Evolutionary conservation across 768 basidiomycete species (phyloP).

Genomic region (Pluteus cervinus): DNA sequence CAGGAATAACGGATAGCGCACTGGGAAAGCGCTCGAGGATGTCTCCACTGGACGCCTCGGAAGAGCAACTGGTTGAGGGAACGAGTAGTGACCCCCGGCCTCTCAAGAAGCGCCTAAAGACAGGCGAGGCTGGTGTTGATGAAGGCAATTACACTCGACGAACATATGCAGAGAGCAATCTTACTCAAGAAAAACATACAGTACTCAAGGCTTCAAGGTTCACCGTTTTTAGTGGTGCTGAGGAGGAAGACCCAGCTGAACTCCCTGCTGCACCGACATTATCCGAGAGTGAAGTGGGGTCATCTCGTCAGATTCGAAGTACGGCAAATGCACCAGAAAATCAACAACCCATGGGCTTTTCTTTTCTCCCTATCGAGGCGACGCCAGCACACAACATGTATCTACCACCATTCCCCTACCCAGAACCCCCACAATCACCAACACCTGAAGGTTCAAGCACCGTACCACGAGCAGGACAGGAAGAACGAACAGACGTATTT

Average conservation of each 20-base stretch:
- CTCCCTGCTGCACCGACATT: too few species aligned
- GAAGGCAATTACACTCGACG: constrained; percentile 8
- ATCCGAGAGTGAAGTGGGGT: too few species aligned
- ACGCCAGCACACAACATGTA: constrained; percentile 43
- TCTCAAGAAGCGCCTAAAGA: constrained; percentile 47
- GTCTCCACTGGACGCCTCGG: constrained; percentile 34
- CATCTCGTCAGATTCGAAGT: constrained; percentile 21
- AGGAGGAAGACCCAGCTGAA: too few species aligned
- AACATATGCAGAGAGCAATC: constrained; percentile 8
- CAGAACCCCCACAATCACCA: constrained; percentile 54
- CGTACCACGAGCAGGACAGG: constrained; percentile 11
- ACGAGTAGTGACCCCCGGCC: constrained; percentile 35
- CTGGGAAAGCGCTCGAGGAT: constrained; percentile 67
- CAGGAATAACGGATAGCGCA: constrained; percentile 37
- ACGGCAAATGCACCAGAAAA: constrained; percentile 49
- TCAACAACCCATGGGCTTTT: constrained; percentile 46
- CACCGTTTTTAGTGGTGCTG: constrained; percentile 13
- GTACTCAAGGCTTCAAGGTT: constrained; percentile 10
- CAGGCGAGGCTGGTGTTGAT: constrained; percentile 11
- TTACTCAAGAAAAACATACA: too few species aligned
- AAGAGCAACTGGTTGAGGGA: constrained; percentile 32
- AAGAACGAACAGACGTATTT: constrained; percentile 39
- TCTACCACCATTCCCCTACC: constrained; percentile 42
- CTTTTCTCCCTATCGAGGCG: constrained; percentile 44
- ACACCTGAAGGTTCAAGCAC: constrained; percentile 36